Evolutionary conservation across 345 rosid genomes (phyloP).

Genomic region (Isatis tinctoria): DNA sequence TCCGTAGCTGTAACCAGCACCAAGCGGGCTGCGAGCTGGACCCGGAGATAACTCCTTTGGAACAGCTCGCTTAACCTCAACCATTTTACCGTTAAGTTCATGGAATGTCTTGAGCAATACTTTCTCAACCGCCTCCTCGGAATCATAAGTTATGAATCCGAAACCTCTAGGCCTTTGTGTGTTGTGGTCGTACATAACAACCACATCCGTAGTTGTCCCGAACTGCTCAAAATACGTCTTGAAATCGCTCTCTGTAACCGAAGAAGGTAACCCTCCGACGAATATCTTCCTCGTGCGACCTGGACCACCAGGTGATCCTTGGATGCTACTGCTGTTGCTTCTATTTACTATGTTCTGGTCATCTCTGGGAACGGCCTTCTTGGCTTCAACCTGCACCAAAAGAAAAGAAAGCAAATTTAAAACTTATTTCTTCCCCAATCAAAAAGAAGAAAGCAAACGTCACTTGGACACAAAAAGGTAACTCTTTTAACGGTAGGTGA

Average conservation of each 20-base stretch:
- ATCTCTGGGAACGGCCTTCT: slow-evolving; percentile 92
- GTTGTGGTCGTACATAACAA: slow-evolving; percentile 98
- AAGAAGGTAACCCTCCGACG: slow-evolving; percentile 87
- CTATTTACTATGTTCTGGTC: slow-evolving; percentile 69
- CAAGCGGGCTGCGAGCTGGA: slow-evolving; percentile 68
- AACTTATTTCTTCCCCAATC: not conserved
- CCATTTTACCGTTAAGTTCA: slow-evolving; percentile 97
- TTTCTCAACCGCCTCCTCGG: slow-evolving; percentile 88
- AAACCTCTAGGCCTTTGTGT: slow-evolving; percentile 99
- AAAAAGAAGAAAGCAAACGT: not conserved
- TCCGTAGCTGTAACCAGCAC: slow-evolving; percentile 64
- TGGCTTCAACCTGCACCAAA: slow-evolving; percentile 79
- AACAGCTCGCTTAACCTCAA: slow-evolving; percentile 97
- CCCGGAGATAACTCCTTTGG: slow-evolving; percentile 90
- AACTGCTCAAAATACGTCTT: slow-evolving; percentile 84
- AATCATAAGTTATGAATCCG: slow-evolving; percentile 93
- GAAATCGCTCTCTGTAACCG: slow-evolving; percentile 66
- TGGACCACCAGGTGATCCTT: slow-evolving; percentile 68
- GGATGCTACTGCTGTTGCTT: slow-evolving; percentile 43
- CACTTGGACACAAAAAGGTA: not conserved
- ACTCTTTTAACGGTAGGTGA: not conserved
- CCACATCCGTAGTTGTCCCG: slow-evolving; percentile 84
- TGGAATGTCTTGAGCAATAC: slow-evolving; percentile 87
- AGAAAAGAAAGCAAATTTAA: not conserved
- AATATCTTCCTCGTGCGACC: slow-evolving; percentile 81